phyloP scores from a whole-genome alignment of 2,329 filamentous ascomycete genomes.

The Aureobasidium sp. region DNA sequence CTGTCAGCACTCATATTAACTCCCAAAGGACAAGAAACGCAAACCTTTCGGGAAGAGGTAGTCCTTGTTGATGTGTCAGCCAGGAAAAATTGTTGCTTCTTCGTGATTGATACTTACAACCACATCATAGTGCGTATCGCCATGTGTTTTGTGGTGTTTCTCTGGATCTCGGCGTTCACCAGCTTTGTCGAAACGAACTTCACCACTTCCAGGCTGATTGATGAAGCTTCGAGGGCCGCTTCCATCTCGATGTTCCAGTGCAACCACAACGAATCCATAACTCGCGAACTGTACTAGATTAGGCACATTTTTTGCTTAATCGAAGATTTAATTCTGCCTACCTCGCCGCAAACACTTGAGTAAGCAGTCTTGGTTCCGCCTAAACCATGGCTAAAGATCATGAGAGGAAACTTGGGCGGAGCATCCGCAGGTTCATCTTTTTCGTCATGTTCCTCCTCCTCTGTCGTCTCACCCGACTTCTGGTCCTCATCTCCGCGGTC shows the following conservation, averaged over 20 bases:
- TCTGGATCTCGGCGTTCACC: slow-evolving; percentile 20
- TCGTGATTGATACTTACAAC: slow-evolving; percentile 10
- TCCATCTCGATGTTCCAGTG: slow-evolving; percentile 59
- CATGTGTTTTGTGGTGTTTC: slow-evolving; percentile 19
- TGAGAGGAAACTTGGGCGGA: slow-evolving; percentile 50
- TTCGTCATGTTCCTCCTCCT: neutral
- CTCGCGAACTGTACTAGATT: slow-evolving; percentile 44
- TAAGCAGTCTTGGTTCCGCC: slow-evolving; percentile 58
- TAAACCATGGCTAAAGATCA: slow-evolving; percentile 61
- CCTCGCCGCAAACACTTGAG: slow-evolving; percentile 55
- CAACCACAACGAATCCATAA: slow-evolving; percentile 58
- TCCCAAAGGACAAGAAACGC: neutral
- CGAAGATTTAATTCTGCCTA: neutral
- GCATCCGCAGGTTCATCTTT: slow-evolving; percentile 24
- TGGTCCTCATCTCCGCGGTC: slow-evolving; percentile 33
- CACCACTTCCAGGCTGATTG: slow-evolving; percentile 44
- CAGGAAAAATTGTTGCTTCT: neutral
- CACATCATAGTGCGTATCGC: slow-evolving; percentile 20
- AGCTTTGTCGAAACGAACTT: slow-evolving; percentile 29
- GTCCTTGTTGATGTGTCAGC: slow-evolving; percentile 29
- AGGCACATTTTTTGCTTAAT: neutral
- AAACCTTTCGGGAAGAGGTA: slow-evolving; percentile 53
- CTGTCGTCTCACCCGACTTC: slow-evolving; percentile 23
- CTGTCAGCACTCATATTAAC: neutral
- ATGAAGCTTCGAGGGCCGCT: slow-evolving; percentile 55